A percentile compares a stretch with the other conserved stretches of the same genome.
Conservation (phyloP, 768 basidiomycete species). For the Boletus reticulatus region DNA sequence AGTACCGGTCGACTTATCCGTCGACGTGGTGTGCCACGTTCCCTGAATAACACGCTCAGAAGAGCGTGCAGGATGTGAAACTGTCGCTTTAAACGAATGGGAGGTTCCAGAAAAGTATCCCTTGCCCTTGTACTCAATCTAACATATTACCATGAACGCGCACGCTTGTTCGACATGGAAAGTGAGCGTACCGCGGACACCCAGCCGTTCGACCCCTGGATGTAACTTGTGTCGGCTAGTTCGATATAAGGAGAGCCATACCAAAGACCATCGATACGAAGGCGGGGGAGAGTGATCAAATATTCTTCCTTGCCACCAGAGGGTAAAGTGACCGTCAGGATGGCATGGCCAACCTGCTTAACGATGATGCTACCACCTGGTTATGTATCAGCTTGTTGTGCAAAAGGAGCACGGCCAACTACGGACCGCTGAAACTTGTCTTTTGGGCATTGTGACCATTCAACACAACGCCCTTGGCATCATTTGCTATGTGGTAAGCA, state of each 20-base stretch:
- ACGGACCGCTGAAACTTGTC: constrained; percentile 82
- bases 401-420: not conserved
- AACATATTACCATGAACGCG: constrained; percentile 38
- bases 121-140: constrained; percentile 94
- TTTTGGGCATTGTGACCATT: constrained; percentile 93
- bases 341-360: constrained; percentile 93
- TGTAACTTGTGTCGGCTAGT: constrained; percentile 78
- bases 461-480: constrained; percentile 68
- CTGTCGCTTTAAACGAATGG: constrained; percentile 85
- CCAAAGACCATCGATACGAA: constrained; percentile 94
- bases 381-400: constrained; percentile 1
- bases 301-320: constrained; percentile 63
- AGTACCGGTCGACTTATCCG: constrained; percentile 42
- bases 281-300: constrained; percentile 87
- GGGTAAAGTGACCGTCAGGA: constrained; percentile 65
- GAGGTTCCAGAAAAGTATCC: constrained; percentile 94
- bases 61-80: constrained; percentile 50
- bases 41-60: constrained; percentile 66
- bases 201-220: constrained; percentile 66
- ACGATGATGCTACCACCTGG: constrained; percentile 75
- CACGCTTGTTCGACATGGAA: not conserved
- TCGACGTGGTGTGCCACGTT: constrained; percentile 72
- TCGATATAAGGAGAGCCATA: constrained; percentile 91
- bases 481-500: constrained; percentile 85
- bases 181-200: constrained; percentile 42